Evolutionary conservation across 306 rosid genomes (phyloP), one percentile per base, ranked within the genome.

Genomic region (Quercus ilex): DNA sequence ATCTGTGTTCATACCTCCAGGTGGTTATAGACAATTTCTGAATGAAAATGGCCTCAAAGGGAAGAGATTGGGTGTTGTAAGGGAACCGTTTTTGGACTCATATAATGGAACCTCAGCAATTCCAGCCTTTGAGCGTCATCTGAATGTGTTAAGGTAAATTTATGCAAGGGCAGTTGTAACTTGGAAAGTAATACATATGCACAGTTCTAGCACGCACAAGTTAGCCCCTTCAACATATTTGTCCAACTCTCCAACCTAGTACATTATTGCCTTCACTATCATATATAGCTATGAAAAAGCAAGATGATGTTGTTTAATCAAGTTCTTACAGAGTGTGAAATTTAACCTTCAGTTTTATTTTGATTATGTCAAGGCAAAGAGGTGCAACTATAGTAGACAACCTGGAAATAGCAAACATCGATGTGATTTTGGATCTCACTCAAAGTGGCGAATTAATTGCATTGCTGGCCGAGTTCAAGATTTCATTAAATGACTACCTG

Each of bases 61-160:
- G 80, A 93, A 91, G 80, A 87, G 87, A 84, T 31, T 93, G 6
- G 93, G 91, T 4, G 84, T 91, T 57, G 87, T 90, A 6, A 88
- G 96, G 74, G 74, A 84, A 51, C 87, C 87, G 9, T 86, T 87
- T 78, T 80, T 82, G 14, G 72, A 46, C 15, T 72, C 82, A 12
- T 71, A 79, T 53, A 67, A 81, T 38, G 86, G 78, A 57, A 79
- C 88, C 60, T 55, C 64, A 5, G 85, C 75, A 14, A 67, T 69
- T 79, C 82, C 82, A 41, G 73, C 77, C 17, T 90, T 90, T 76
- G 90, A 88, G 84, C 9, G 70, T 38, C 87, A 83, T 79, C 83
- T 87, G 25, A 79, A 74, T 9, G 19, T 82, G 1, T 51, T 89
- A 23, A 86, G 90, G 90, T 89, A 80, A 75, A 23, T 30, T 19